A percentile compares a stretch with the other conserved stretches of the same genome.
Conservation (phyloP, 2,329 filamentous ascomycete genomes). For the Penicillium italicum region DNA sequence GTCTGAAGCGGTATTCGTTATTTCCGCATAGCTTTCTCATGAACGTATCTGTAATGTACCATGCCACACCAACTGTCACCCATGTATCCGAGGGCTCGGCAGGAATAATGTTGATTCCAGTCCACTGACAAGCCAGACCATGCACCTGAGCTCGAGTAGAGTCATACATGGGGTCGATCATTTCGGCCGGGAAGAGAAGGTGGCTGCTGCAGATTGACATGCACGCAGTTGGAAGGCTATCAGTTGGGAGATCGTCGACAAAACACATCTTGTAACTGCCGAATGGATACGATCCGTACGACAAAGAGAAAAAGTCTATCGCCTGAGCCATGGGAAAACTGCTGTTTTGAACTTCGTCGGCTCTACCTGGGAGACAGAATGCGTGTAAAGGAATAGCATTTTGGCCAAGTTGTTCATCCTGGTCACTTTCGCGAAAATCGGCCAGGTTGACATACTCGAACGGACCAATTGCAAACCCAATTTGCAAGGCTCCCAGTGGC, state of each 20-base stretch:
- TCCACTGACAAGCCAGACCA: conserved; percentile 86
- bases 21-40: conserved; percentile 88
- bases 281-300: conserved; percentile 87
- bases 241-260: conserved; percentile 77
- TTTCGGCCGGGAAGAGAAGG: conserved; percentile 76
- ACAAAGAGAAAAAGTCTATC: conserved; percentile 86
- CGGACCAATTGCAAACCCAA: conserved; percentile 89
- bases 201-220: conserved; percentile 84
- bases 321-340: conserved; percentile 78
- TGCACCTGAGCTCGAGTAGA: conserved; percentile 78
- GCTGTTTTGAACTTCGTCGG: conserved; percentile 79
- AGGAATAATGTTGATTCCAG: conserved; percentile 86
- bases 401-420: conserved; percentile 83
- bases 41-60: conserved; percentile 93
- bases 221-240: conserved; percentile 74
- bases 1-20: conserved; percentile 87
- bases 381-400: conserved; percentile 86
- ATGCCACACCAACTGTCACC: conserved; percentile 84
- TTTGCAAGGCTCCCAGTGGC: conserved; percentile 77
- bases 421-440: conserved; percentile 82
- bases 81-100: conserved; percentile 77
- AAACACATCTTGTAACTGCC: conserved; percentile 91
- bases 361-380: conserved; percentile 81
- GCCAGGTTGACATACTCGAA: conserved; percentile 91
- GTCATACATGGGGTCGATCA: conserved; percentile 80